Evolutionary conservation across 2,329 filamentous ascomycete genomes (phyloP).

Genomic region (Lasiodiplodia sp.): DNA sequence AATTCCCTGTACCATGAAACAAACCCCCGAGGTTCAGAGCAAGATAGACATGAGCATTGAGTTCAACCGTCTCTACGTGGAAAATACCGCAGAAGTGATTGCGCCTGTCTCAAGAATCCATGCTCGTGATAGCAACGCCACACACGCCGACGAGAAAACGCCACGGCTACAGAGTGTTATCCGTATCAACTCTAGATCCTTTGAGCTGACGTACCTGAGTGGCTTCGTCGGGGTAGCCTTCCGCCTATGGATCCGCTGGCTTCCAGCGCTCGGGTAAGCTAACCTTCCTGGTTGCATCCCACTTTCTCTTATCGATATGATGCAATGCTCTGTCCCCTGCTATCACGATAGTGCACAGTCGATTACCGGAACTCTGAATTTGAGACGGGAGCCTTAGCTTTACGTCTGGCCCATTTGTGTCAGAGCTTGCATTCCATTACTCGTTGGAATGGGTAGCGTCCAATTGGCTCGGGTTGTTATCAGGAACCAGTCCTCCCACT

Average conservation of each 20-base stretch:
- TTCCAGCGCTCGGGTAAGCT: not conserved
- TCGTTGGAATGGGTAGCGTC: not conserved
- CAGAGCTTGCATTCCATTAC: not conserved
- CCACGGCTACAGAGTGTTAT: no score
- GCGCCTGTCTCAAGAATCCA: no score
- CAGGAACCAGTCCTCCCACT: not conserved
- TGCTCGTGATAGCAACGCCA: no score
- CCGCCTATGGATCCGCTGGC: not conserved
- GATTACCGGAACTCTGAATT: not conserved
- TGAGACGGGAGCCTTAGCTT: not conserved
- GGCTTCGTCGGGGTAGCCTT: not conserved
- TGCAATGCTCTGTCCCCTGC: not conserved
- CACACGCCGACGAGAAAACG: no score
- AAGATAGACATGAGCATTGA: no score
- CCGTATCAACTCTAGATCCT: not conserved
- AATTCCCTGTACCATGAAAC: no score
- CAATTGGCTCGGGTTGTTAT: not conserved
- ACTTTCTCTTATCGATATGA: slow-evolving; percentile 9
- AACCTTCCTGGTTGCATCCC: not conserved
- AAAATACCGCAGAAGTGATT: no score
- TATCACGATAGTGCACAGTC: not conserved
- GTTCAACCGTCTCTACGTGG: no score
- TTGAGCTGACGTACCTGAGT: not conserved
- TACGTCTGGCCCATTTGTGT: not conserved
- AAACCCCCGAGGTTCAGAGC: no score